Evolutionary conservation across 2,329 filamentous ascomycete species (phyloP).

Genomic region (Ceratocystis lukuohia): DNA sequence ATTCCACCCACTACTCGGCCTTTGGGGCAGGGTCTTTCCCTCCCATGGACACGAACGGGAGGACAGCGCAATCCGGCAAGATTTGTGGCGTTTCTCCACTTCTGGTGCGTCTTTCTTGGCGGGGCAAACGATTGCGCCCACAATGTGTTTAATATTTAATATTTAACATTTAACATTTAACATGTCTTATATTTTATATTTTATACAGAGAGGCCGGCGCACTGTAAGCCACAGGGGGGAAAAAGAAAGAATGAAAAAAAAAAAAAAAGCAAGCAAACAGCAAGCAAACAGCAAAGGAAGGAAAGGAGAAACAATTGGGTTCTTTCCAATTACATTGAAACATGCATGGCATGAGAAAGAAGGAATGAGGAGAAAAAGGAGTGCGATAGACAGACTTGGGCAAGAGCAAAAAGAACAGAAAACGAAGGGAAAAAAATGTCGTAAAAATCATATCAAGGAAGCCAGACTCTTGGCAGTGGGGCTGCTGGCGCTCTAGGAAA

Average conservation of each 20-base stretch:
- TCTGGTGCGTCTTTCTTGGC: neutral
- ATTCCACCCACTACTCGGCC: neutral
- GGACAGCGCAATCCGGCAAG: neutral
- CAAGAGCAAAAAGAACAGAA: neutral
- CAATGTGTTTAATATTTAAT: too few relatives aligned
- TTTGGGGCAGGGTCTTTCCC: too few relatives aligned
- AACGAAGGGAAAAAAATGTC: neutral
- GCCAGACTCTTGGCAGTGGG: neutral
- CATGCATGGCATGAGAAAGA: too few relatives aligned
- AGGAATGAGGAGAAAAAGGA: too few relatives aligned
- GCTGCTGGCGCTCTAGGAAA: too few relatives aligned
- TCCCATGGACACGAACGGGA: neutral
- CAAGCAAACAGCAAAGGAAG: neutral
- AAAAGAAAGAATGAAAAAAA: neutral
- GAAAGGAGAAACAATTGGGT: neutral
- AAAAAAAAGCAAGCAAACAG: neutral
- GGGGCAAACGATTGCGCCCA: neutral
- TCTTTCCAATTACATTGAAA: neutral
- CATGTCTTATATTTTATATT: too few relatives aligned
- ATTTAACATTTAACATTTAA: too few relatives aligned
- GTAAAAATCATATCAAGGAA: neutral
- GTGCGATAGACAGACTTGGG: too few relatives aligned
- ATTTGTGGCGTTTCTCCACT: neutral
- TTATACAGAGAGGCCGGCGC: too few relatives aligned
- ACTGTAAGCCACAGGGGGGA: neutral